A percentile compares a stretch with the other conserved stretches of the same genome.
phyloP scores from a whole-genome alignment of 2,329 filamentous ascomycete genomes.

The Fusarium sambucinum region DNA sequence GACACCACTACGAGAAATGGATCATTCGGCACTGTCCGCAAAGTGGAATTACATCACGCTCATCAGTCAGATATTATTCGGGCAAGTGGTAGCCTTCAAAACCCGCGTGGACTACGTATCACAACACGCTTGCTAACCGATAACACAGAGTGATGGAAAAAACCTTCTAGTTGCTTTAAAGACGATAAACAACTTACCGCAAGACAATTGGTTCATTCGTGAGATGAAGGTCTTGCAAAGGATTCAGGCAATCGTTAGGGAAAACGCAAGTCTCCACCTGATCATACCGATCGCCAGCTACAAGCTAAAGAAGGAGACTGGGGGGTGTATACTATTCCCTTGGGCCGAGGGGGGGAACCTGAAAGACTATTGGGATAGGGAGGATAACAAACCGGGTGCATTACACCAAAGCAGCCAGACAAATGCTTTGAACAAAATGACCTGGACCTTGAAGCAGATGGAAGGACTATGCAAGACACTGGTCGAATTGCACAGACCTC shows the following conservation, averaged over 20 bases:
- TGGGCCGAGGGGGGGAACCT: background rate
- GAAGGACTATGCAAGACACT: background rate
- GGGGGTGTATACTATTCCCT: background rate
- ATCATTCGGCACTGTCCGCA: background rate
- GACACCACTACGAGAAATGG: background rate
- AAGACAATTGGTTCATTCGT: background rate
- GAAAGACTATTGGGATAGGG: background rate
- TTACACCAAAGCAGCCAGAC: background rate
- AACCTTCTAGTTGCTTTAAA: background rate
- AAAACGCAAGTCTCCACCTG: background rate
- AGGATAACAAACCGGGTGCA: background rate
- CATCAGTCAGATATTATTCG: background rate
- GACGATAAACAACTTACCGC: background rate
- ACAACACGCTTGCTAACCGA: no score
- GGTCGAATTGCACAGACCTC: background rate
- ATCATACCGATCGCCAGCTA: background rate
- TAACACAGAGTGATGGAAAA: background rate
- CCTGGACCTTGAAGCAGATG: background rate
- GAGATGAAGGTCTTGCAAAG: background rate
- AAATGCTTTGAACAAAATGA: background rate
- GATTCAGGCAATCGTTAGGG: background rate
- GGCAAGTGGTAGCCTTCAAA: background rate
- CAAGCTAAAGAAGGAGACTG: background rate
- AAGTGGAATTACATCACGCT: background rate
- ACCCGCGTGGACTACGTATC: no score